Conservation (phyloP, 257 asterid species). For the Solanum rostratum region DNA sequence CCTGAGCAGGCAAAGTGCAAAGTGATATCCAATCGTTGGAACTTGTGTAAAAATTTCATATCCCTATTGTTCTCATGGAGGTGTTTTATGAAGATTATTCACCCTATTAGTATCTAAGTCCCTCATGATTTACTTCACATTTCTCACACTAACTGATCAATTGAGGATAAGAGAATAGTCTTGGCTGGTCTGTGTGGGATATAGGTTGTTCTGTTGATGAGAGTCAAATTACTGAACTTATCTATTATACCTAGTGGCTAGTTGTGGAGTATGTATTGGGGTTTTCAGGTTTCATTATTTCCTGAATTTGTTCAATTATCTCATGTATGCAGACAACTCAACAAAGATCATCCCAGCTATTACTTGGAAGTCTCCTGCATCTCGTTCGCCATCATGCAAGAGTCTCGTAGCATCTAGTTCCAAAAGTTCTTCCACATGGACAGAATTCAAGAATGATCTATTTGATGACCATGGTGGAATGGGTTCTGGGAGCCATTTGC, state of each 20-base stretch:
- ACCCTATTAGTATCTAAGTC: neutral
- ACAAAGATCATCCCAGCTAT: conserved; percentile 63
- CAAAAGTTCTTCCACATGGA: conserved; percentile 64
- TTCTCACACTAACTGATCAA: neutral
- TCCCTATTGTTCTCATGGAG: neutral
- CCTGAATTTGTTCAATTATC: neutral
- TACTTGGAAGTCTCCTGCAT: conserved; percentile 41
- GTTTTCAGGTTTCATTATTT: neutral
- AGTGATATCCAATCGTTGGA: neutral
- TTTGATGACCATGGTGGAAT: conserved; percentile 81
- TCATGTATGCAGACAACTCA: conserved; percentile 56
- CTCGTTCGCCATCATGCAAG: conserved; percentile 43
- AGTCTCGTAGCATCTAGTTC: conserved; percentile 70
- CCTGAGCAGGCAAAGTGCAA: neutral
- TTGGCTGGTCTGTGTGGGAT: neutral
- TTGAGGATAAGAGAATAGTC: neutral
- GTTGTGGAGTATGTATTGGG: neutral
- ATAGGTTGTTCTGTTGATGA: neutral
- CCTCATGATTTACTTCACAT: neutral
- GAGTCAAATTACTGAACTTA: neutral
- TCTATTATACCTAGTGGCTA: neutral
- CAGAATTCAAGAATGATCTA: conserved; percentile 64
- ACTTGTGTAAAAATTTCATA: neutral
- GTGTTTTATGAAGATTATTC: neutral
- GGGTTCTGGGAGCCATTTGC: conserved; percentile 81